These are phyloP conservation scores for Tolypocladium pustulatum DNA, from an alignment of 2,329 filamentous ascomycete genomes.

Conservation along the genomic window DNA sequence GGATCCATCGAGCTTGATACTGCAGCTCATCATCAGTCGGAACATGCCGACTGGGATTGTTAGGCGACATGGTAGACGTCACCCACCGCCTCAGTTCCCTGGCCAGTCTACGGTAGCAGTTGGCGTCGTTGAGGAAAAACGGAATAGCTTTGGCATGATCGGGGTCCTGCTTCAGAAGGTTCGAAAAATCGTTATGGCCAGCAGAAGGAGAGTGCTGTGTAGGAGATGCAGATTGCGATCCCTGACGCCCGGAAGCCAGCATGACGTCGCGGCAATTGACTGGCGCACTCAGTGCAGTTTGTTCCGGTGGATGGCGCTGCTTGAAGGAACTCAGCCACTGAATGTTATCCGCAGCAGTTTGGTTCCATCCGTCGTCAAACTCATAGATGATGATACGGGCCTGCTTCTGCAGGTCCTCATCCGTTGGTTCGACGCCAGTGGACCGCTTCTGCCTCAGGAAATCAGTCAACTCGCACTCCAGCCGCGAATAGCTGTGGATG, in stretches of 20 bases:
- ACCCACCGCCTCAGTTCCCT: conserved; percentile 44
- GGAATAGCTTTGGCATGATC: conserved; percentile 11
- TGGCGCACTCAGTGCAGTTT: background rate
- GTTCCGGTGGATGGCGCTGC: conserved; percentile 26
- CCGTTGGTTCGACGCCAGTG: conserved; percentile 36
- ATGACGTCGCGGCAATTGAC: background rate
- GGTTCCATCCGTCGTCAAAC: conserved; percentile 52
- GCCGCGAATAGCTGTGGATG: conserved; percentile 45
- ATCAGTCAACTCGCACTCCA: conserved; percentile 45
- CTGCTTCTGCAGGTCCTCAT: conserved; percentile 44
- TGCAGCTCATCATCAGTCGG: conserved; percentile 53
- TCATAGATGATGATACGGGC: conserved; percentile 53
- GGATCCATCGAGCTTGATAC: conserved; percentile 51
- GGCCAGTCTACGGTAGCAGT: conserved; percentile 47
- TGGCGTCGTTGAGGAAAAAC: conserved; percentile 47
- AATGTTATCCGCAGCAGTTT: conserved; percentile 48
- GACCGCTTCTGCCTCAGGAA: conserved; percentile 35
- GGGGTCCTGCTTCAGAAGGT: conserved; percentile 2
- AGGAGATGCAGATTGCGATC: conserved; percentile 7
- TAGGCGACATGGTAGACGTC: conserved; percentile 41
- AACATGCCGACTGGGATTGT: conserved; percentile 50
- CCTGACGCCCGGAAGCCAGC: background rate
- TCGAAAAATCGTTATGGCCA: conserved; percentile 3
- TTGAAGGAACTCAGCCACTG: conserved; percentile 45
- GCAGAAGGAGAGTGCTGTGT: conserved; percentile 3